Percentiles rank a stretch among this genome's conserved stretches.
Conservation (phyloP, 2,329 filamentous ascomycete species). For the Alternaria arbusti region DNA sequence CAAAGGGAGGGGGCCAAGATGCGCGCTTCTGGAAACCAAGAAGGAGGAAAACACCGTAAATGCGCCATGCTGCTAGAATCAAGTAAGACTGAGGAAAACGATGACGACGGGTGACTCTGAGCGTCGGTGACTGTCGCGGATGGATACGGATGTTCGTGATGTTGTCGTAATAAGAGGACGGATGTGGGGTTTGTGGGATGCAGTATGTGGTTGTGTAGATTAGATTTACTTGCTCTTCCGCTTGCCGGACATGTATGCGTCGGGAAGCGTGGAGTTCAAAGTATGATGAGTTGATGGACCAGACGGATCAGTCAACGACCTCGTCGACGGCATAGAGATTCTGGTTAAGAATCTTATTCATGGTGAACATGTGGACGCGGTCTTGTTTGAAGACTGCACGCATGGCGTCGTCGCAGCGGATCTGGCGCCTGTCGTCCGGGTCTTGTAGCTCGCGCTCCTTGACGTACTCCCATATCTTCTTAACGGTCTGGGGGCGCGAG, state of each 20-base stretch:
- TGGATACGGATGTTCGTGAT: conserved; percentile 1
- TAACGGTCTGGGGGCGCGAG: conserved; percentile 93
- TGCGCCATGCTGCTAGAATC: conserved; percentile 21
- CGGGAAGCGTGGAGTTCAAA: not conserved
- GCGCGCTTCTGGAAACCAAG: not conserved
- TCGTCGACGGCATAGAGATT: conserved; percentile 89
- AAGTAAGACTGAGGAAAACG: not conserved
- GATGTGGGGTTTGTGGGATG: not conserved
- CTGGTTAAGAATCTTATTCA: conserved; percentile 94
- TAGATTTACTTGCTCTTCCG: not conserved
- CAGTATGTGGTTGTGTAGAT: not conserved
- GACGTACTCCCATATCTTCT: conserved; percentile 95
- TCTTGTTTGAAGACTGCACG: conserved; percentile 89
- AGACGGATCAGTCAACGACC: conserved; percentile 10
- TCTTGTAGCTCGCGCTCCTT: conserved; percentile 88
- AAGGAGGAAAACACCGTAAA: conserved; percentile 5
- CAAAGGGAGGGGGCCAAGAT: not conserved
- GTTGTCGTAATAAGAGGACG: conserved; percentile 1
- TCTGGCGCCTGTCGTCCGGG: conserved; percentile 88
- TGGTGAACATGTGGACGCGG: conserved; percentile 97
- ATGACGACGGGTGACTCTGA: not conserved
- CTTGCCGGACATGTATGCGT: not conserved
- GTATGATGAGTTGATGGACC: not conserved
- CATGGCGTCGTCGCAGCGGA: conserved; percentile 90
- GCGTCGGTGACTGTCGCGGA: not conserved